phyloP scores from a whole-genome alignment of 1,284 basidiomycete species.

The Veloporphyrellus conicus region DNA sequence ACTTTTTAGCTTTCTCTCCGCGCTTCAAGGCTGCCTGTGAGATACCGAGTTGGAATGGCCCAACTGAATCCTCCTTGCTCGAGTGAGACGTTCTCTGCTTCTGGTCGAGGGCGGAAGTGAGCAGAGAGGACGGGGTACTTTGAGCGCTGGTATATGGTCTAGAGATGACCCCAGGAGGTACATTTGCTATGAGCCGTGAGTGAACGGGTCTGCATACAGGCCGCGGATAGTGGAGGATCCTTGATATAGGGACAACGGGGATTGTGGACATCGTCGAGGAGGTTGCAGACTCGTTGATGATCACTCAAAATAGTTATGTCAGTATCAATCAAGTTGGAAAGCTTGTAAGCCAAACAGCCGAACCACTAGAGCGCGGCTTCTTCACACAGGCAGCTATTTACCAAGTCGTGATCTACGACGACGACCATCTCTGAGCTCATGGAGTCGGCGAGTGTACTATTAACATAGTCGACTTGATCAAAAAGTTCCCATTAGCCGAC shows the following conservation, averaged over 20 bases:
- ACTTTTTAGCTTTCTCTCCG: slow-evolving; percentile 62
- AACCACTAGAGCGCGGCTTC: background rate
- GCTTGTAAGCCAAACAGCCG: background rate
- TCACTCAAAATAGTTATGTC: background rate
- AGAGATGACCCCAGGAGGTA: background rate
- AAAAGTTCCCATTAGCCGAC: slow-evolving; percentile 47
- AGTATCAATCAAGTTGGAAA: background rate
- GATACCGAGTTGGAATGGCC: slow-evolving; percentile 80
- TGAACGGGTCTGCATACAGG: background rate
- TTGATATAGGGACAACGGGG: slow-evolving; percentile 9
- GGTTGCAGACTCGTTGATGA: background rate
- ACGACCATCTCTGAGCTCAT: too few relatives aligned
- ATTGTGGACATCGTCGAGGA: slow-evolving; percentile 14
- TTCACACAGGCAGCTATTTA: background rate
- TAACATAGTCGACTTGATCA: too few relatives aligned
- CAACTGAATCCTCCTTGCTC: slow-evolving; percentile 57
- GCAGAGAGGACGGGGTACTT: slow-evolving; percentile 49
- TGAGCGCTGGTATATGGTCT: slow-evolving; percentile 50
- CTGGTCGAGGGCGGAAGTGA: slow-evolving; percentile 65
- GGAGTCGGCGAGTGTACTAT: too few relatives aligned
- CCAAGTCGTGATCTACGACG: too few relatives aligned
- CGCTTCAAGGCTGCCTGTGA: slow-evolving; percentile 51
- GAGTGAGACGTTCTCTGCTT: slow-evolving; percentile 39
- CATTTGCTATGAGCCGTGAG: background rate
- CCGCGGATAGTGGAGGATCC: slow-evolving; percentile 3